These are phyloP conservation scores for Gynandropsis gynandra DNA, from an alignment of 345 rosid genomes.

Conservation along the genomic window DNA sequence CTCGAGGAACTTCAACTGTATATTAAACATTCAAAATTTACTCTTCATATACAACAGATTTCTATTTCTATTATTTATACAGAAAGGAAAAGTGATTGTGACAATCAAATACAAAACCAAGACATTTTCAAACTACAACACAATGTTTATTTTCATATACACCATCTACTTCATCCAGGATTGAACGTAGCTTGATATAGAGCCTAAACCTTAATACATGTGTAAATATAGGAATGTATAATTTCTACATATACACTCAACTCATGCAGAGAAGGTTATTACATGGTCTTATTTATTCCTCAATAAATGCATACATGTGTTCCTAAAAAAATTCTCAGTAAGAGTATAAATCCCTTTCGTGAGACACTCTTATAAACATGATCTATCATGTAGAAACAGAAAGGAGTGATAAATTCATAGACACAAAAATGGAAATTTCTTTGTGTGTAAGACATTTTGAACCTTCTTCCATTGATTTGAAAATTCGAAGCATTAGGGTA, in stretches of 20 bases:
- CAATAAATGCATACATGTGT: slow-evolving; percentile 3
- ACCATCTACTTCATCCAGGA: background rate
- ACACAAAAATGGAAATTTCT: slow-evolving; percentile 35
- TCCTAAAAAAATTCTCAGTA: slow-evolving; percentile 13
- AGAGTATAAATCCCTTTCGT: too few species aligned
- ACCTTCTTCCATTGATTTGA: too few species aligned
- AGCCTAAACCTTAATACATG: background rate
- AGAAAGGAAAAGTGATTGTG: background rate
- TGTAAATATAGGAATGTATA: too few species aligned
- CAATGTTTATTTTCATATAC: background rate
- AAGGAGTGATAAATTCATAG: slow-evolving; percentile 21
- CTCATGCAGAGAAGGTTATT: too few species aligned
- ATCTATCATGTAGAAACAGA: slow-evolving; percentile 20
- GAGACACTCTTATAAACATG: too few species aligned
- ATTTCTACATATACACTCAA: slow-evolving; percentile 8
- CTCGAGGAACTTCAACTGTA: background rate
- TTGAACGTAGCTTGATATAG: background rate
- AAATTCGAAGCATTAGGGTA: too few species aligned
- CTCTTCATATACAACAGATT: slow-evolving; percentile 5
- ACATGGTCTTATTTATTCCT: slow-evolving; percentile 6
- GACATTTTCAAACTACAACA: background rate
- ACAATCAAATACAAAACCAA: background rate
- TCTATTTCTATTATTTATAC: slow-evolving; percentile 1
- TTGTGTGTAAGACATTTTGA: too few species aligned
- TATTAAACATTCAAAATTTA: background rate